Conservation (phyloP, 2,329 filamentous ascomycete genomes). For the Penicillium palitans region DNA sequence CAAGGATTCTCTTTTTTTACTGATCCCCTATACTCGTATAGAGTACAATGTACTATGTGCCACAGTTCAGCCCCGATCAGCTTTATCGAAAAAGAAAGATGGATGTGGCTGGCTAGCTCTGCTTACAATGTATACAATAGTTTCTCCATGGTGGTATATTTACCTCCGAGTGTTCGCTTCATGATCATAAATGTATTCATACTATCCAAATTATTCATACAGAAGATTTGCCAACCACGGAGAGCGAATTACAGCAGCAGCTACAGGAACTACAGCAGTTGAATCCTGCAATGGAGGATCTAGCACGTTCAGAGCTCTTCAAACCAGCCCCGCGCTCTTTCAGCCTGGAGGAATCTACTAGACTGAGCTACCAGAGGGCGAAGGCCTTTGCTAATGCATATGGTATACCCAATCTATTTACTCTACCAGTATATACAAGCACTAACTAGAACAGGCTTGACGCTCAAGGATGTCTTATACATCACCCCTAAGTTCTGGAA, state of each 20-base stretch:
- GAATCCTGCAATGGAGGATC: neutral
- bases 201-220: neutral
- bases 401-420: neutral
- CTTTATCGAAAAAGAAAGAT: neutral
- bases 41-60: neutral
- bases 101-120: neutral
- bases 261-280: neutral
- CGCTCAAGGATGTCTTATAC: neutral
- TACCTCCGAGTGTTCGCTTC: neutral
- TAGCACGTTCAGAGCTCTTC: neutral
- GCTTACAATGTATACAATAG: neutral
- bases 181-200: neutral
- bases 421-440: neutral
- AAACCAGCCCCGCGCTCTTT: neutral
- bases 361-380: conserved; percentile 4
- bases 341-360: neutral
- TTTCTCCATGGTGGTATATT: neutral
- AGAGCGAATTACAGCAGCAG: neutral
- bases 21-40: neutral
- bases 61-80: neutral
- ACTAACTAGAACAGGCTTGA: neutral
- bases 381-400: conserved; percentile 6
- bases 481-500: conserved; percentile 3
- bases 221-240: neutral
- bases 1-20: neutral